phyloP scores from a whole-genome alignment of 768 basidiomycete genomes.

The Chalciporus sphaerocephalus region DNA sequence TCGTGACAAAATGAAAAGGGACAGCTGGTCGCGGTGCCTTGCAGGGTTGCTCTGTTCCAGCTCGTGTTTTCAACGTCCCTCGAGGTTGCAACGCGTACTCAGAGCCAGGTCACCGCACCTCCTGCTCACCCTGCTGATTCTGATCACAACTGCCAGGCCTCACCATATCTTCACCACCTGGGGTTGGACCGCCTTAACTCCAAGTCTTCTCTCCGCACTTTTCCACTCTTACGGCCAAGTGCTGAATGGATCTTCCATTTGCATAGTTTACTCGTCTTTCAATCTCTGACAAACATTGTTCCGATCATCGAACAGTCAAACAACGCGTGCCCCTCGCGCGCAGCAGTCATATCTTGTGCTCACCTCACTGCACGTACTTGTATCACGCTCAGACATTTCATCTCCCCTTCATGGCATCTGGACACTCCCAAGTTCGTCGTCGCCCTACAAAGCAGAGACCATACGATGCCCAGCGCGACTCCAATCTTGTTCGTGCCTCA shows the following conservation, averaged over 20 bases:
- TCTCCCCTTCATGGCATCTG: conserved; percentile 19
- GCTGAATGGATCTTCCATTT: conserved; percentile 23
- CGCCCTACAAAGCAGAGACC: conserved; percentile 26
- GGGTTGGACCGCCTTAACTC: too few relatives aligned
- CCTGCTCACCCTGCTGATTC: too few relatives aligned
- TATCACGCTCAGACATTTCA: conserved; percentile 17
- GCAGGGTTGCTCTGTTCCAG: too few relatives aligned
- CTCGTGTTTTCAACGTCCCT: background rate
- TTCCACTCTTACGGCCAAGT: conserved; percentile 6
- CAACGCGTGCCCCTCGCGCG: conserved; percentile 6
- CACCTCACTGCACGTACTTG: conserved; percentile 2
- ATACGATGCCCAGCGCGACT: conserved; percentile 38
- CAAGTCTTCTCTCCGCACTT: background rate
- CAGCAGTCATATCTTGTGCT: conserved; percentile 1
- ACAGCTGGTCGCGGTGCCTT: background rate
- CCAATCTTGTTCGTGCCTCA: conserved; percentile 61
- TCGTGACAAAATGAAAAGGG: too few relatives aligned
- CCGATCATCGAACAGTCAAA: conserved; percentile 12
- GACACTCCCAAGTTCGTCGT: conserved; percentile 21
- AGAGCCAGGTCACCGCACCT: background rate
- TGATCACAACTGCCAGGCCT: too few relatives aligned
- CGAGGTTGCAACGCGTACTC: background rate
- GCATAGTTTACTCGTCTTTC: background rate
- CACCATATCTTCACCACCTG: background rate
- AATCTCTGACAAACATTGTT: conserved; percentile 13